These are phyloP conservation scores for Xylariaceae sp. DNA, from an alignment of 2,329 filamentous ascomycete genomes.

Conservation along the genomic window DNA sequence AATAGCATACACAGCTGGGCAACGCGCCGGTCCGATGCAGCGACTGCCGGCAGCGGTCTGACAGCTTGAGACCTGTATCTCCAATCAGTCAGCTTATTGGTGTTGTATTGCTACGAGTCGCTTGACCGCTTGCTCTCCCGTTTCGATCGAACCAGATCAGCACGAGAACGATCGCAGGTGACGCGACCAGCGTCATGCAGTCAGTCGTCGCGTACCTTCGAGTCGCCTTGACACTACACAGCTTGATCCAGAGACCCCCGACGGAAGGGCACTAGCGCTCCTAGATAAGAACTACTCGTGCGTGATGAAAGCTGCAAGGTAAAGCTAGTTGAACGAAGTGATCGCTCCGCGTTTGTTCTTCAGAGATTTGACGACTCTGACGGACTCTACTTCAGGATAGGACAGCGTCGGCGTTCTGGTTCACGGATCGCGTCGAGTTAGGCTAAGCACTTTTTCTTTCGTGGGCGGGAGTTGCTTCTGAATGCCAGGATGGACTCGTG, in stretches of 20 bases:
- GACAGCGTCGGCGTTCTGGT: constrained; percentile 5
- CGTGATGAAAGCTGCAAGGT: neutral
- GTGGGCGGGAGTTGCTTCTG: constrained; percentile 10
- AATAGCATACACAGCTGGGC: constrained; percentile 16
- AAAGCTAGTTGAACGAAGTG: neutral
- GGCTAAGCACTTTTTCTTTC: constrained; percentile 9
- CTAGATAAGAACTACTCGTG: no score
- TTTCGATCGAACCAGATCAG: constrained; percentile 2
- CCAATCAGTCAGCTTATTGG: constrained; percentile 10
- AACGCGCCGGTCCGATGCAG: constrained; percentile 17
- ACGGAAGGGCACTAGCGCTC: neutral
- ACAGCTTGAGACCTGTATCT: constrained; percentile 12
- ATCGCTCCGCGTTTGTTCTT: neutral
- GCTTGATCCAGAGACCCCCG: neutral
- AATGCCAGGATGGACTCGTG: neutral
- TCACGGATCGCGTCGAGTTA: constrained; percentile 12
- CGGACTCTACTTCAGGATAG: constrained; percentile 5
- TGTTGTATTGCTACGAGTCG: constrained; percentile 9
- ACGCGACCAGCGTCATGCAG: neutral
- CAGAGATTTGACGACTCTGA: neutral
- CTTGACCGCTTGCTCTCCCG: constrained; percentile 4
- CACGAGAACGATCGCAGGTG: constrained; percentile 4
- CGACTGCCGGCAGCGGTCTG: constrained; percentile 13
- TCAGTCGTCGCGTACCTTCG: constrained; percentile 7
- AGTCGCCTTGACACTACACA: neutral